A percentile compares a stretch with the other conserved stretches of the same genome.
These are phyloP conservation scores for Glebionis coronaria DNA, from an alignment of 129 eudicot species.

Conservation along the genomic window DNA sequence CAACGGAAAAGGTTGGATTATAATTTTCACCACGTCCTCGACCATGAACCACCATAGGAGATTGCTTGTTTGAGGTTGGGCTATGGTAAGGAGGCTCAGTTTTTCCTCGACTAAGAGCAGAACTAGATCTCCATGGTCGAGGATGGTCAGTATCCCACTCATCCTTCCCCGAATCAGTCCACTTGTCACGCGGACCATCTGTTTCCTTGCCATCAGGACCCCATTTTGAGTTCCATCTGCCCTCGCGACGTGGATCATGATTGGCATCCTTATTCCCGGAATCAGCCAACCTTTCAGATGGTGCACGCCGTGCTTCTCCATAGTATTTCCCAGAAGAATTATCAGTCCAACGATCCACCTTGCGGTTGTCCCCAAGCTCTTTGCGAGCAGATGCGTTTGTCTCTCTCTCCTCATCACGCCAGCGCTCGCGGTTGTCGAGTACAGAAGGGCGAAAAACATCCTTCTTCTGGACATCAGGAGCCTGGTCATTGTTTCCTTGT, in stretches of 20 bases:
- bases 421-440: constrained; percentile 80
- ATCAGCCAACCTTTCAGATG: constrained; percentile 68
- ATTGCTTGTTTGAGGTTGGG: constrained; percentile 45
- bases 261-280: constrained; percentile 48
- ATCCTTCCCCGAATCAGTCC: constrained; percentile 29
- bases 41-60: constrained; percentile 53
- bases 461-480: constrained; percentile 52
- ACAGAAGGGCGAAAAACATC: constrained; percentile 89
- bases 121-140: constrained; percentile 89
- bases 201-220: constrained; percentile 75
- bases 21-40: constrained; percentile 73
- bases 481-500: constrained; percentile 48
- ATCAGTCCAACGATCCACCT: constrained; percentile 67
- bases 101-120: constrained; percentile 63
- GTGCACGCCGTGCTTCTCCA: constrained; percentile 71
- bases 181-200: constrained; percentile 38
- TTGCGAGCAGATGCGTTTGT: constrained; percentile 54
- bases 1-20: constrained; percentile 49
- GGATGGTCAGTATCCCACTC: constrained; percentile 64
- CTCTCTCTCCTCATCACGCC: constrained; percentile 99
- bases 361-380: constrained; percentile 60
- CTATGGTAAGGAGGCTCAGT: constrained; percentile 54
- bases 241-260: constrained; percentile 81
- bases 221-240: constrained; percentile 93
- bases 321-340: constrained; percentile 51